Evolutionary conservation across 306 rosid species (phyloP).

Genomic region (Senna siamea): DNA sequence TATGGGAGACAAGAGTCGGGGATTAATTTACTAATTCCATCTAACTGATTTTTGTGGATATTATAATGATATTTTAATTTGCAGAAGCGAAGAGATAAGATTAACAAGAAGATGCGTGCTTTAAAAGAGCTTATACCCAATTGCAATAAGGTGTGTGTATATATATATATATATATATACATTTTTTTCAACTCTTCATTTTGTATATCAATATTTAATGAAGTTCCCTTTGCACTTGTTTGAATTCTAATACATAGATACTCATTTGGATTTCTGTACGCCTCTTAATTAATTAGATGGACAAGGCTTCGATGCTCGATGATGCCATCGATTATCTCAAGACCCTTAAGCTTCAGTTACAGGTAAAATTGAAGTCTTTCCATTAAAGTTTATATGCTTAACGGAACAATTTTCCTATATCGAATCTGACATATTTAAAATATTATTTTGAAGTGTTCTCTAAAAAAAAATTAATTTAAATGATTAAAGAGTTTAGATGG

Average conservation of each 20-base stretch:
- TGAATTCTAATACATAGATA: no score
- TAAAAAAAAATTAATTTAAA: no score
- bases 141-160: constrained; percentile 52
- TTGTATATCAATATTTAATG: no score
- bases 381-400: not conserved
- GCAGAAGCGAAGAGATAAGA: constrained; percentile 59
- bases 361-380: constrained; percentile 41
- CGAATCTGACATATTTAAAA: no score
- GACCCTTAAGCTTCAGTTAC: constrained; percentile 58
- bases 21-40: not conserved
- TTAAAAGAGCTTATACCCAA: constrained; percentile 62
- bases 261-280: no score
- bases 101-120: constrained; percentile 54
- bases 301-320: constrained; percentile 61
- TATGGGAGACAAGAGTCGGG: not conserved
- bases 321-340: constrained; percentile 64
- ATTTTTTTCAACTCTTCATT: no score
- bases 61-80: not conserved
- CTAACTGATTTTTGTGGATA: constrained; percentile 4
- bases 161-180: no score
- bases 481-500: no score
- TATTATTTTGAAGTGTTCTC: no score
- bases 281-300: constrained; percentile 44
- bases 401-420: no score
- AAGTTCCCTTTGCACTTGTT: no score